Base-by-base conservation (phyloP, 257 asterid species). In the Gentiana straminea region DNA sequence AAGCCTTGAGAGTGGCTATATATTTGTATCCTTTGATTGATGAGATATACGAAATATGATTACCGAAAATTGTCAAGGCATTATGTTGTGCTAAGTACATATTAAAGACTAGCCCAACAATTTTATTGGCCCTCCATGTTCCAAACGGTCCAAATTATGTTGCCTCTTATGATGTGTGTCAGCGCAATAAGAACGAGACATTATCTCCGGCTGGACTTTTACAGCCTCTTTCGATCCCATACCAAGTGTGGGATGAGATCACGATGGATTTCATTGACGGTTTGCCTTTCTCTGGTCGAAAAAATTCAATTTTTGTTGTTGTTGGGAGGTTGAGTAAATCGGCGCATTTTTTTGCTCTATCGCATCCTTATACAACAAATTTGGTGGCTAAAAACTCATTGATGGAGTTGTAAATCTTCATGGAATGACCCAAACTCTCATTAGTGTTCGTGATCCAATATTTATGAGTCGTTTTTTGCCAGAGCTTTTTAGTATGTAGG, bases 241-340 rank as follows among this genome's bases (percentile, higher is more conserved):
- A 7, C 2, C 15, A 33, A 33, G 54, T 45, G 1, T 58, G 63
- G 63, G 8, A 3, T 8, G 53, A 45, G n/a, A 24, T 24, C 24
- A 1, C 24, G 24, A 24, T 24, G 24, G 24, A 24, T 24, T 24
- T 24, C 24, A 24, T 58, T 37, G 61, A 57, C 13, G 54, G 52
- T 0, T 4, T 58, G 1, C 45, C 64, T n/a, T 4, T 34, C 13
- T 47, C 32, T 24, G 12, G 24, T 47, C 39, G 44, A 2, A n/a
- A 7, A 9, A 34, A 44, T 15, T 38, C 34, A n/a, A 45, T 58
- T 3, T 13, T 58, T 35, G 63, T 58, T 0, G 39, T 45, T 1
- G 54, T 58, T 1, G 63, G 48, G 9, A 45, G 63, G 7, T 45
- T 58, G 34, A 58, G 32, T 12, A 57, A 57, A 10, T 58, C n/a